These are phyloP conservation scores for Centrapalus pauciflorus DNA, from an alignment of 129 eudicot genomes.

Conservation along the genomic window DNA sequence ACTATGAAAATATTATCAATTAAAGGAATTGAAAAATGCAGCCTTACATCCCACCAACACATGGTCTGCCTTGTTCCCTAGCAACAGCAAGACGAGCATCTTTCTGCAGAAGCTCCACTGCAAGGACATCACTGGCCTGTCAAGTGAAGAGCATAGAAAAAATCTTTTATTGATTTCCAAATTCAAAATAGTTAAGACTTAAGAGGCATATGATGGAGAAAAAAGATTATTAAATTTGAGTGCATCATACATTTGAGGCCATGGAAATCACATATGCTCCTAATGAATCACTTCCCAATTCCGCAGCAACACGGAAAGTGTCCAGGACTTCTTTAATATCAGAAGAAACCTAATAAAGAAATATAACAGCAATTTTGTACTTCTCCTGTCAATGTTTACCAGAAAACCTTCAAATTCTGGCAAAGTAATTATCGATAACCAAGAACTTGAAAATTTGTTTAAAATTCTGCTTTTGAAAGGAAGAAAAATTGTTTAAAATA, in stretches of 20 bases:
- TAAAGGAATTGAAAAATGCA: conserved; percentile 1
- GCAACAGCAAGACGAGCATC: conserved; percentile 75
- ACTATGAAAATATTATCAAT: neutral
- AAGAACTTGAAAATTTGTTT: neutral
- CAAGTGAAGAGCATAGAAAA: conserved; percentile 15
- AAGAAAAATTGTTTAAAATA: too few relatives aligned
- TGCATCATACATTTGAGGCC: conserved; percentile 77
- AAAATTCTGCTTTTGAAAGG: too few relatives aligned
- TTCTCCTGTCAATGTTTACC: too few relatives aligned
- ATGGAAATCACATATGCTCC: conserved; percentile 98
- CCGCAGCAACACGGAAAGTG: conserved; percentile 89
- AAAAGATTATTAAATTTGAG: neutral
- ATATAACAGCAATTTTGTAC: too few relatives aligned
- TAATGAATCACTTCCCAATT: conserved; percentile 84
- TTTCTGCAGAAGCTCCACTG: conserved; percentile 96
- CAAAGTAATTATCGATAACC: neutral
- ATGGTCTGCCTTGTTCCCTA: conserved; percentile 74
- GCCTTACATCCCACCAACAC: conserved; percentile 74
- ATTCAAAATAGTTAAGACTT: too few relatives aligned
- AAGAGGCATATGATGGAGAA: neutral
- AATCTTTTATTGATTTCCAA: neutral
- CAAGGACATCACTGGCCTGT: conserved; percentile 98
- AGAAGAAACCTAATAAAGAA: conserved; percentile 51
- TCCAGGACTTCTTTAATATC: conserved; percentile 92
- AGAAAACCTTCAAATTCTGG: too few relatives aligned